These are phyloP conservation scores for Amanita thiersii DNA, from an alignment of 768 basidiomycete species.

Conservation along the genomic window DNA sequence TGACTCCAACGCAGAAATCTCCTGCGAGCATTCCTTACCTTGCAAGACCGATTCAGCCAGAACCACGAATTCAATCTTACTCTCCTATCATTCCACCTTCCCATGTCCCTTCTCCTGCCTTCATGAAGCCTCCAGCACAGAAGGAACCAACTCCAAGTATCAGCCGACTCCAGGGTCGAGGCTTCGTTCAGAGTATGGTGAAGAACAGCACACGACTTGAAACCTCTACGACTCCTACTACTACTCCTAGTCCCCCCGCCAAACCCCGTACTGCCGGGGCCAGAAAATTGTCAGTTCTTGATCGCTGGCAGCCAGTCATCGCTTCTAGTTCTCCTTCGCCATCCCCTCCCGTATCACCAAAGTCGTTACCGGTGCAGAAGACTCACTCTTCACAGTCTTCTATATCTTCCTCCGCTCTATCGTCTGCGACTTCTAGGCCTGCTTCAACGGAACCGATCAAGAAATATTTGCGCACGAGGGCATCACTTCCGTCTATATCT, in stretches of 20 bases:
- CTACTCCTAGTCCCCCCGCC: slow-evolving; percentile 23
- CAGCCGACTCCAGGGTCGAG: slow-evolving; percentile 74
- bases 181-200: slow-evolving; percentile 80
- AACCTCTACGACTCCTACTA: slow-evolving; percentile 25
- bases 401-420: not conserved
- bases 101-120: slow-evolving; percentile 43
- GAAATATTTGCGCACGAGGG: slow-evolving; percentile 17
- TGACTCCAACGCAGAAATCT: slow-evolving; percentile 24
- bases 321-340: slow-evolving; percentile 19
- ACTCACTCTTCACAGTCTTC: not conserved
- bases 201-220: slow-evolving; percentile 55
- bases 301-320: slow-evolving; percentile 55
- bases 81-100: slow-evolving; percentile 36
- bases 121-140: slow-evolving; percentile 43
- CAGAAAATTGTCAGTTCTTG: slow-evolving; percentile 51
- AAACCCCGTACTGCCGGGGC: slow-evolving; percentile 23
- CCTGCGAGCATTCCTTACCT: slow-evolving; percentile 33
- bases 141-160: slow-evolving; percentile 81
- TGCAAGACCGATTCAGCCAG: slow-evolving; percentile 45
- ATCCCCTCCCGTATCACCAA: slow-evolving; percentile 26
- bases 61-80: slow-evolving; percentile 34
- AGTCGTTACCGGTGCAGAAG: slow-evolving; percentile 11
- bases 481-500: slow-evolving; percentile 31
- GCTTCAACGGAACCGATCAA: slow-evolving; percentile 11
- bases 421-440: slow-evolving; percentile 1